These are phyloP conservation scores for Raffaelea arxii DNA, from an alignment of 2,329 filamentous ascomycete species.

Conservation along the genomic window DNA sequence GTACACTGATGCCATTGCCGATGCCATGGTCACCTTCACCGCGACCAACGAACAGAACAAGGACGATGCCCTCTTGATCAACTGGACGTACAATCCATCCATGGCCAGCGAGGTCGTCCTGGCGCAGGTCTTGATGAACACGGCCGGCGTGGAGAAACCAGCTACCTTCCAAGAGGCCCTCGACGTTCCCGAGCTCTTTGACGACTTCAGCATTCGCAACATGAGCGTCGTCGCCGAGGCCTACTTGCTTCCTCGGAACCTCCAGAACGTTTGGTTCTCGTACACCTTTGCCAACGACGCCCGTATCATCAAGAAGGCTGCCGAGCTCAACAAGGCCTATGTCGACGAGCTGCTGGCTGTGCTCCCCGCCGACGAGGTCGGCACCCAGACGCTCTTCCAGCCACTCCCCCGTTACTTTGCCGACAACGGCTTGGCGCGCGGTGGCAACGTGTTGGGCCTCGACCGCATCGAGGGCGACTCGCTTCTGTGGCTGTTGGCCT, in stretches of 20 bases:
- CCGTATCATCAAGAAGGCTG: constrained; percentile 24
- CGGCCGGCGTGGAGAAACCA: background rate
- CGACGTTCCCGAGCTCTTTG: constrained; percentile 14
- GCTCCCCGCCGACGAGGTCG: constrained; percentile 25
- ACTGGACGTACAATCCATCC: constrained; percentile 3
- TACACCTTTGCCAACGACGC: constrained; percentile 22
- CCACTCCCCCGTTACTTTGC: constrained; percentile 22
- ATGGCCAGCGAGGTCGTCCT: background rate
- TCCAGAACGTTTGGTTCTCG: constrained; percentile 11
- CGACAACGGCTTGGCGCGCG: constrained; percentile 22
- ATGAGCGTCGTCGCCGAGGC: background rate
- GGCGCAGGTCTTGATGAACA: constrained; percentile 1
- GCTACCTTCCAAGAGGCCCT: background rate
- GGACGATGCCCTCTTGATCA: constrained; percentile 11
- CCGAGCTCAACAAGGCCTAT: constrained; percentile 22
- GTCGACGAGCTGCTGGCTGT: constrained; percentile 12
- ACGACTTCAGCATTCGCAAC: constrained; percentile 19
- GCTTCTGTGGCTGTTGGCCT: constrained; percentile 19
- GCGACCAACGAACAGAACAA: constrained; percentile 10
- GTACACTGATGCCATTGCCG: constrained; percentile 10
- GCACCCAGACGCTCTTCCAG: constrained; percentile 23
- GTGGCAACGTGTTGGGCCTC: constrained; percentile 30
- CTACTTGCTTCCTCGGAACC: background rate
- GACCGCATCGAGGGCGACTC: constrained; percentile 21
- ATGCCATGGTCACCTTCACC: constrained; percentile 12